Base-by-base conservation (phyloP, 2,329 filamentous ascomycete species). In the Neonectria ditissima region DNA sequence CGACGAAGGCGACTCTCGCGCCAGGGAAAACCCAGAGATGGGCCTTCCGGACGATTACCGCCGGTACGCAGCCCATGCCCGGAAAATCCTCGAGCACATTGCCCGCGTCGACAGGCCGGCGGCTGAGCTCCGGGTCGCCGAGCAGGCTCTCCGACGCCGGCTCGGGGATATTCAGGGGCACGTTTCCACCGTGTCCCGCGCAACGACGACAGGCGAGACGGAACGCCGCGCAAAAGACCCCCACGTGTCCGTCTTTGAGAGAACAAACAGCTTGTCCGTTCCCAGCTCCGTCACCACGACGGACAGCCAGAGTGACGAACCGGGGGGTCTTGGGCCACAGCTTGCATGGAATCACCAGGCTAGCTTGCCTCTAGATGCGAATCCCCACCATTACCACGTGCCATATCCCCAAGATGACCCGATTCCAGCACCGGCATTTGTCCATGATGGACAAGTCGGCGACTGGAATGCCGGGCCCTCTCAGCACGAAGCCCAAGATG, bases 241-340 rank as follows among this genome's bases (percentile, higher is more conserved):
- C 26, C 65, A 71, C n/a, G 62, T 73, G 24, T 73, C 69, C 2
- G 69, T 73, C 8, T 73, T 73, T 52, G 69, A 72, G 28, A 69
- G 69, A 54, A 68, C 68, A 44, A 72, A 69, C 26, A 69, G 63
- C 48, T 43, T 65, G 22, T 71, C 69, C 16, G 34, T 65, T 1
- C 66, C 66, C 9, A 69, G 63, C 45, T 69, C 69, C 2, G 59
- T 60, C 24, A 54, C 65, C 20, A 54, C 66, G 39, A 41, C 47
- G 13, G 68, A 69, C 18, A 54, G 51, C 51, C 57, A 51, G 39
- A 45, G 39, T 54, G 51, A 57, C n/a, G 55, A 59, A 24, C 9
- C n/a, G 47, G 44, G 48, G 41, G 54, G 65, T n/a, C 45, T 58
- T 30, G 45, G 55, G 48, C 55, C 22, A 20, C 51, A 34, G 37